phyloP scores from a whole-genome alignment of 148 eudicot species.

The Amaranthus hypochondriacus region DNA sequence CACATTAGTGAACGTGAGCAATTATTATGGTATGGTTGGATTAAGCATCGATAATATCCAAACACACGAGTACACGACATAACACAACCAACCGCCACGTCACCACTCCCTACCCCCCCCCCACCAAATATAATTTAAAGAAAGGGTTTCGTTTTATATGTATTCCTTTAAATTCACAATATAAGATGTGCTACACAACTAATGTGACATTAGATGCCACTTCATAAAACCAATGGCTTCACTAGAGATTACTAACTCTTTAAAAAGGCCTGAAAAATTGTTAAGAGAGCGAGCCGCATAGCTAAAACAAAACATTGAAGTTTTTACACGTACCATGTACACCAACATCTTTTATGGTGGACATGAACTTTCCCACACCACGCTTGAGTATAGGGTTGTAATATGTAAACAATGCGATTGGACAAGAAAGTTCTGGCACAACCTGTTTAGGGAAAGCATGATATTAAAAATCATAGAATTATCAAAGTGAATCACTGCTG shows the following conservation, averaged over 20 bases:
- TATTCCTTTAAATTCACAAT: too few relatives aligned
- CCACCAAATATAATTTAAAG: too few relatives aligned
- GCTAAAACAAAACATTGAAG: slow-evolving; percentile 3
- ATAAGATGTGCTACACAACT: too few relatives aligned
- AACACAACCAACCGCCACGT: too few relatives aligned
- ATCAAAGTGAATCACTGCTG: not conserved
- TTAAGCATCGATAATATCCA: not conserved
- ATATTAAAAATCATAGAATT: slow-evolving; percentile 7
- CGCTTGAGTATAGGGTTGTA: slow-evolving; percentile 92
- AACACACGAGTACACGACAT: too few relatives aligned
- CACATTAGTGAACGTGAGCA: not conserved
- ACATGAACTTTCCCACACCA: slow-evolving; percentile 80
- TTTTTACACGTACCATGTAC: slow-evolving; percentile 60
- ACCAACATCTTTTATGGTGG: slow-evolving; percentile 69
- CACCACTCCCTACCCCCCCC: too few relatives aligned
- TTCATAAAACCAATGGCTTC: too few relatives aligned
- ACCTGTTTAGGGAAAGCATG: slow-evolving; percentile 43
- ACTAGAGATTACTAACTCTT: too few relatives aligned
- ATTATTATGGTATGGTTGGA: not conserved
- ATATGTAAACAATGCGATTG: slow-evolving; percentile 79
- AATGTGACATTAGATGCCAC: too few relatives aligned
- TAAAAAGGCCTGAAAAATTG: too few relatives aligned
- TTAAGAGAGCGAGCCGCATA: not conserved
- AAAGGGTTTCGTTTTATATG: too few relatives aligned
- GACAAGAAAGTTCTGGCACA: slow-evolving; percentile 77